Conservation (phyloP, 139 green algal genomes). For the Tetraselmis chui region DNA sequence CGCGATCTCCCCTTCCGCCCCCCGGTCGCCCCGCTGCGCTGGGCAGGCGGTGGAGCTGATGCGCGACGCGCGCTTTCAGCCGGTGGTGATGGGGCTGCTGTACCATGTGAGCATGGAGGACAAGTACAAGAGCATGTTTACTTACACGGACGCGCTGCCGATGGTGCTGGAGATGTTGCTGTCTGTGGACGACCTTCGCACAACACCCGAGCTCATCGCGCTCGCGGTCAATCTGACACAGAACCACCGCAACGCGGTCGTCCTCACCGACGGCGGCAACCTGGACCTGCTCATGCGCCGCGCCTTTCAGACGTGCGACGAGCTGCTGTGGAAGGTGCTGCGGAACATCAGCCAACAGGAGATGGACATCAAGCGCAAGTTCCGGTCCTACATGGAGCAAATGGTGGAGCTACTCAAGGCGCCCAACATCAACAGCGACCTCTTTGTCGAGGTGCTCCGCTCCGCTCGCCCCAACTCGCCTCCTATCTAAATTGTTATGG, state of each 20-base stretch:
- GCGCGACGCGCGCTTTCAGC: conserved; percentile 33
- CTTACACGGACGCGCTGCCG: conserved; percentile 53
- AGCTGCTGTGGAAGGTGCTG: conserved; percentile 77
- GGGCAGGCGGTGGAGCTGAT: conserved; percentile 57
- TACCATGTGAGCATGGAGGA: conserved; percentile 81
- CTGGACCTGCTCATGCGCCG: conserved; percentile 56
- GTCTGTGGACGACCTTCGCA: conserved; percentile 38
- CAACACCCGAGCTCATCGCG: conserved; percentile 70
- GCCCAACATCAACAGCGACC: conserved; percentile 47
- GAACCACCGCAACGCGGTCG: conserved; percentile 64
- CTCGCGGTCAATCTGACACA: conserved; percentile 76
- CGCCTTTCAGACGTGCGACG: conserved; percentile 50
- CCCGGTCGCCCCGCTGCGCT: too few species aligned
- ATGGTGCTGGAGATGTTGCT: conserved; percentile 40
- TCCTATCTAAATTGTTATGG: too few species aligned
- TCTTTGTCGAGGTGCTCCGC: conserved; percentile 48
- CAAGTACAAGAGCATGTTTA: conserved; percentile 68
- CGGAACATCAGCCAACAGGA: conserved; percentile 51
- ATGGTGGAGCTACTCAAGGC: conserved; percentile 53
- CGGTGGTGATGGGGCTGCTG: conserved; percentile 66
- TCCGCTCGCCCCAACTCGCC: too few species aligned
- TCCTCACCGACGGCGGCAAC: conserved; percentile 50
- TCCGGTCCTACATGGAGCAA: conserved; percentile 52
- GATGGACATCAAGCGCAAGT: conserved; percentile 39
- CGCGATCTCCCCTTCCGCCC: too few species aligned